These are phyloP conservation scores for Gleditsia sinensis DNA, from an alignment of 306 rosid species.

Conservation along the genomic window DNA sequence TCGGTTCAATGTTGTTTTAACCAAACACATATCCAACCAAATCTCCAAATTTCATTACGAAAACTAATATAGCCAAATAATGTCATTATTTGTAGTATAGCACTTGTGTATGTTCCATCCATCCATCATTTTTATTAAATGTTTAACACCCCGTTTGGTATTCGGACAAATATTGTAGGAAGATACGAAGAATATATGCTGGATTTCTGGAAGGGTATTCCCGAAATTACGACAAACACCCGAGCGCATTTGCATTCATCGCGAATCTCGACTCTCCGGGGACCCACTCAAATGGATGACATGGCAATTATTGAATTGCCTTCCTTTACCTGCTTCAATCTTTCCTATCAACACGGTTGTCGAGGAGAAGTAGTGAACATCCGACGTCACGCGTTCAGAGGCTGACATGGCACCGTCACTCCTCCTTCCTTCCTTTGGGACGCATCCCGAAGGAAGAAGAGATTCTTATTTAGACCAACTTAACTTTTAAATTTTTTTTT, in stretches of 20 bases:
- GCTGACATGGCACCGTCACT: conserved; percentile 32
- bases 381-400: conserved; percentile 11
- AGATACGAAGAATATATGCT: conserved; percentile 56
- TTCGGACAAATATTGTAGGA: conserved; percentile 32
- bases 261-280: not conserved
- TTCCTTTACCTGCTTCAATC: not conserved
- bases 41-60: conserved; percentile 30
- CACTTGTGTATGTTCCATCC: conserved; percentile 27
- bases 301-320: not conserved
- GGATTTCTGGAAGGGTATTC: conserved; percentile 32
- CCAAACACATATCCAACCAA: conserved; percentile 38
- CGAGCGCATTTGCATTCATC: not conserved
- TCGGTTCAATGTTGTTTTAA: conserved; percentile 47
- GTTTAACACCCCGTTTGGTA: conserved; percentile 44
- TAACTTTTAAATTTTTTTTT: not conserved
- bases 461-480: not conserved
- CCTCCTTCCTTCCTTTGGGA: not conserved
- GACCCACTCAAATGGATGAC: not conserved
- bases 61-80: conserved; percentile 27
- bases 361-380: not conserved
- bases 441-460: not conserved
- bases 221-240: not conserved
- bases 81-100: conserved; percentile 10
- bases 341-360: not conserved
- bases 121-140: too few species aligned